A percentile compares a stretch with the other conserved stretches of the same genome.
Evolutionary conservation across 805 yeast species (phyloP).

Genomic region (Kodamaea jinghongensis): DNA sequence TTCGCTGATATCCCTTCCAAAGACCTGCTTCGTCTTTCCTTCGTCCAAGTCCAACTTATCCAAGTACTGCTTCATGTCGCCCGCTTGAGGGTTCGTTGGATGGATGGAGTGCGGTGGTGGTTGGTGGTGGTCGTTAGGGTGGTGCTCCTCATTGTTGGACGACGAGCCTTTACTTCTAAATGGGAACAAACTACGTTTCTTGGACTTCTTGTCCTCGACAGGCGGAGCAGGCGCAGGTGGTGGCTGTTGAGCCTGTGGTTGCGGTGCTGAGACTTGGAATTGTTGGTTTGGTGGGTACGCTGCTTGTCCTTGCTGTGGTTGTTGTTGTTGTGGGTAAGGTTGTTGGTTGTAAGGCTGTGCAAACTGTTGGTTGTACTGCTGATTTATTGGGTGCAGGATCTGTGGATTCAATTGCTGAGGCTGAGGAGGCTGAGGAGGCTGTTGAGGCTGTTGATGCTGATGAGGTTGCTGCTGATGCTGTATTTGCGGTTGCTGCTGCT

Average conservation of each 20-base stretch:
- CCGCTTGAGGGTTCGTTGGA: conserved; percentile 9
- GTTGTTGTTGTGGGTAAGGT: no score
- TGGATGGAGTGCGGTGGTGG: background rate
- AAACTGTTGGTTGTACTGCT: no score
- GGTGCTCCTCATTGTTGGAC: background rate
- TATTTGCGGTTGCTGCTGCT: background rate
- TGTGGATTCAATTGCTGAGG: background rate
- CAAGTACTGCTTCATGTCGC: conserved; percentile 24
- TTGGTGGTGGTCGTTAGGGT: background rate
- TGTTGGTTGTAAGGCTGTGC: no score
- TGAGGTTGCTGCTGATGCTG: background rate
- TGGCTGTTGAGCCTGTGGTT: background rate
- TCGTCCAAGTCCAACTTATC: conserved; percentile 36
- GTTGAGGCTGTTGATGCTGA: background rate
- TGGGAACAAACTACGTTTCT: conserved; percentile 61
- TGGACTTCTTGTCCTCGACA: conserved; percentile 33
- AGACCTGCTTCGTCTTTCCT: conserved; percentile 42
- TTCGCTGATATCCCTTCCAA: conserved; percentile 61
- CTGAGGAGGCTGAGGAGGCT: background rate
- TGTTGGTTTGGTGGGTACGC: no score
- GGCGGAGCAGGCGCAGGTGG: background rate
- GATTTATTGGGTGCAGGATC: no score
- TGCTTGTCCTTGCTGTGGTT: no score
- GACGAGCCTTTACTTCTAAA: conserved; percentile 36
- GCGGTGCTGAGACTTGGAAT: background rate